Base-by-base conservation (phyloP, 2,329 filamentous ascomycete species). In the Epicoccum nigrum region DNA sequence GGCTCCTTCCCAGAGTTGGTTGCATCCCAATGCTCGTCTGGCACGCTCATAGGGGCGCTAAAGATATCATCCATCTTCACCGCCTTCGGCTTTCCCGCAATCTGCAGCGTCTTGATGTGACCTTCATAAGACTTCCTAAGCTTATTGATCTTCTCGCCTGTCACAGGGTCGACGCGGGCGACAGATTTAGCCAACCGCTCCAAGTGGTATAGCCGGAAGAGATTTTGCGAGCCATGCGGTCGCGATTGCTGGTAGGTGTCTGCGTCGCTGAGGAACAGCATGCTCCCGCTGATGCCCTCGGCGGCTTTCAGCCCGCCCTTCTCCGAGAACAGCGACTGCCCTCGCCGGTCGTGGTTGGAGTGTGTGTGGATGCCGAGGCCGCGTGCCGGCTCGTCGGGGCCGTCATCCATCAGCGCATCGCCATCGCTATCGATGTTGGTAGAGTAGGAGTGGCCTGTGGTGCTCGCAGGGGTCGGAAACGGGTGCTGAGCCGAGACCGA, bases 121-220 rank as follows among this genome's bases (percentile, higher is more conserved):
- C 77, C 77, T 61, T 81, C 79, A 60, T 82, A 83, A 27, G 78
- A 80, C 60, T 82, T 82, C 31, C 85, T 77, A 33, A 87, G 75
- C 65, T 83, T 82, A 71, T 86, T 80, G 55, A 79, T 86, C 73
- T 87, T 87, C 65, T 86, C 83, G 54, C 84, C 84, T n/a, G 83
- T 86, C 16, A 77, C 69, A 13, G 83, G 82, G 67, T 87, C 83
- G 41, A 75, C 79, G 45, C 85, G 76, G 52, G 81, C 83, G 56
- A 87, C 83, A 45, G 79, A 83, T 59, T 77, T 77, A 54, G 83
- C 81, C 46, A 86, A 76, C 28, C 75, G 69, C 56, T 80, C 76
- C 54, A 87, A 72, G 46, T 78, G 77, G 72, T 85, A 87, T 49
- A 85, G 75, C 43, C 79, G 77, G 54, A 87, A 77, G 51, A 87